Evolutionary conservation across 2,329 filamentous ascomycete species (phyloP), one percentile per base, ranked within the genome.

Genomic region (Exserohilum turcica): DNA sequence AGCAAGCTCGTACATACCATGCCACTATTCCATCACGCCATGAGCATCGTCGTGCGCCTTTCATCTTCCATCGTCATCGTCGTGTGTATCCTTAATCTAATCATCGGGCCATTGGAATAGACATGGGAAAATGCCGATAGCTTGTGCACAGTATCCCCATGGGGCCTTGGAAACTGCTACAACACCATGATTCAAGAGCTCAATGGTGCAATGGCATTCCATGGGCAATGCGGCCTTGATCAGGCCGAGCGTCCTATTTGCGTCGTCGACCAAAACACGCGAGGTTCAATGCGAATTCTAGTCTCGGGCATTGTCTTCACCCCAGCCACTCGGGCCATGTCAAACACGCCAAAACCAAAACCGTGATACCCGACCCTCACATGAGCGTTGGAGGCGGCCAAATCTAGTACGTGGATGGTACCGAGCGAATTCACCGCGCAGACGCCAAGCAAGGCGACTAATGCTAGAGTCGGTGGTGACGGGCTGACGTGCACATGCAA

Each of bases 81-180:
- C n/a, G n/a, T n/a, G n/a, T n/a, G n/a, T n/a, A n/a, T n/a, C n/a
- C n/a, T n/a, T n/a, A n/a, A n/a, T n/a, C n/a, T n/a, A n/a, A n/a
- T n/a, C n/a, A n/a, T n/a, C 9, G 15, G 13, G 3, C 9, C 13
- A 13, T 15, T 10, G 13, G 9, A 7, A 15, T 32, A 12, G 15
- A n/a, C 36, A 32, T 12, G n/a, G 28, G 24, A 13, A 47, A 40
- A 13, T 39, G 19, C 39, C 27, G 9, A 2, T 18, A 77, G 76
- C 75, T 77, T 29, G 76, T 76, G 6, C 73, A 77, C 63, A 78
- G 77, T 61, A 77, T 78, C 47, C 75, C 70, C 43, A 56, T 73
- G 9, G 54, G 53, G 32, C 43, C 60, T 3, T 63, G 63, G 5
- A 72, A 54, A n/a, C n/a, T n/a, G n/a, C 56, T 76, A 62, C 63